Evolutionary conservation across 257 asterid genomes (phyloP).

Genomic region (Jacaranda copaia): DNA sequence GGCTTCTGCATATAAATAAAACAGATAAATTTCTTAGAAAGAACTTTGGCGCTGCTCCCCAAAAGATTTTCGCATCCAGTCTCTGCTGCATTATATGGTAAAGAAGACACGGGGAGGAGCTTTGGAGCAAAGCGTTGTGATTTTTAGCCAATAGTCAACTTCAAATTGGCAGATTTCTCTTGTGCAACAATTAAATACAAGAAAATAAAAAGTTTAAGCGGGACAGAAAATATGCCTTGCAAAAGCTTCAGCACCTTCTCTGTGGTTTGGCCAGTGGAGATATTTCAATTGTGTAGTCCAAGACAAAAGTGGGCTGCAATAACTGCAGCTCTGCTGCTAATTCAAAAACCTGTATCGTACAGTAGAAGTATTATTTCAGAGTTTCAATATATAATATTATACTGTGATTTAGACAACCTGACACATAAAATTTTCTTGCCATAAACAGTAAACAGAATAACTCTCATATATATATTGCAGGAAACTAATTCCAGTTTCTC

Average conservation of each 20-base stretch:
- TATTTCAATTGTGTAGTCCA: constrained; percentile 96
- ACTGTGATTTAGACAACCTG: constrained; percentile 18
- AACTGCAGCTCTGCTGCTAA: constrained; percentile 78
- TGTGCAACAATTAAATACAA: too few species aligned
- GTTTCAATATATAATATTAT: constrained; percentile 22
- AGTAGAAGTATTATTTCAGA: constrained; percentile 17
- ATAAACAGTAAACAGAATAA: constrained; percentile 10
- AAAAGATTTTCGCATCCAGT: too few species aligned
- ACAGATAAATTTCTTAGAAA: background rate
- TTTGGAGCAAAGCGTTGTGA: too few species aligned
- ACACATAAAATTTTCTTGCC: constrained; percentile 12
- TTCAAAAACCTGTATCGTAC: constrained; percentile 76
- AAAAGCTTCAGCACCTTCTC: constrained; percentile 64
- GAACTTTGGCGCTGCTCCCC: too few species aligned
- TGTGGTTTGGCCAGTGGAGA: constrained; percentile 98
- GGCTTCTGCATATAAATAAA: constrained; percentile 5
- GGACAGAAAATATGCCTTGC: background rate
- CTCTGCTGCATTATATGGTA: too few species aligned
- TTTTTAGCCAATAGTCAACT: too few species aligned
- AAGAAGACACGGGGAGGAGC: too few species aligned
- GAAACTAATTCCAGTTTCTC: constrained; percentile 14
- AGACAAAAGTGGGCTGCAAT: constrained; percentile 91
- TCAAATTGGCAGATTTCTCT: background rate
- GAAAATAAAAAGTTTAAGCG: too few species aligned
- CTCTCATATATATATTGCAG: background rate